Conservation (phyloP, 768 basidiomycete species). For the Polyporus arcularius region DNA sequence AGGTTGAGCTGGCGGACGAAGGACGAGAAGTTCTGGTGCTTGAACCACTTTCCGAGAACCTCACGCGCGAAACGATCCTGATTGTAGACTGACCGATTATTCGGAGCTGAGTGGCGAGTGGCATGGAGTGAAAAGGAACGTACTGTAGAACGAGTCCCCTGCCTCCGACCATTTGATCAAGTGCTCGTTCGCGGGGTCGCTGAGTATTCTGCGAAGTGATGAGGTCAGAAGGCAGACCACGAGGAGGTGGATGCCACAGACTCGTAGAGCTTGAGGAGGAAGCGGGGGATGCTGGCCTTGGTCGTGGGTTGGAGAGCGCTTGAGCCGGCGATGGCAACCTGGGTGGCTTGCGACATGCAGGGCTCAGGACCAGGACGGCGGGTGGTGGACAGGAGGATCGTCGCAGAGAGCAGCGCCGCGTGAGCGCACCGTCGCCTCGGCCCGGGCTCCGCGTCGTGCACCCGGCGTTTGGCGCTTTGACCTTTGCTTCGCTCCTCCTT, state of each 20-base stretch:
- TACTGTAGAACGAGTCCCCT: slow-evolving; percentile 93
- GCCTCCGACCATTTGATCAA: slow-evolving; percentile 90
- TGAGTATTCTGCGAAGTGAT: slow-evolving; percentile 72
- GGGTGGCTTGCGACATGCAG: slow-evolving; percentile 51
- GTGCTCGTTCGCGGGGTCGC: slow-evolving; percentile 76
- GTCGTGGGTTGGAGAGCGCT: slow-evolving; percentile 39
- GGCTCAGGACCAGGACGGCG: too few relatives aligned
- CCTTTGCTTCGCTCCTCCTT: too few relatives aligned
- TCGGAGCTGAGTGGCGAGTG: background rate
- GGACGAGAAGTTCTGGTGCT: slow-evolving; percentile 92
- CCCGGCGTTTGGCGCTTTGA: background rate
- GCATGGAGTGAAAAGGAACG: slow-evolving; percentile 16
- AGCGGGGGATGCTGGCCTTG: slow-evolving; percentile 67
- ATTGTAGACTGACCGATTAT: slow-evolving; percentile 68
- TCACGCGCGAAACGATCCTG: slow-evolving; percentile 89
- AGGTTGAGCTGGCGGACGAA: slow-evolving; percentile 96
- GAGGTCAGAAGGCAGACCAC: background rate
- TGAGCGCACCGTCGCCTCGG: too few relatives aligned
- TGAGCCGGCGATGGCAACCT: slow-evolving; percentile 55
- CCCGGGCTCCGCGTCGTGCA: too few relatives aligned
- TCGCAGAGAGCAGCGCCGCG: too few relatives aligned
- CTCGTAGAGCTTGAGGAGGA: slow-evolving; percentile 93
- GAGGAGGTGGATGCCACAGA: slow-evolving; percentile 41
- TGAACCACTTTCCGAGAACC: slow-evolving; percentile 93
- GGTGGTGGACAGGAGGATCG: too few relatives aligned